phyloP scores from a whole-genome alignment of 441 rosid genomes.

The Jatropha multifida region DNA sequence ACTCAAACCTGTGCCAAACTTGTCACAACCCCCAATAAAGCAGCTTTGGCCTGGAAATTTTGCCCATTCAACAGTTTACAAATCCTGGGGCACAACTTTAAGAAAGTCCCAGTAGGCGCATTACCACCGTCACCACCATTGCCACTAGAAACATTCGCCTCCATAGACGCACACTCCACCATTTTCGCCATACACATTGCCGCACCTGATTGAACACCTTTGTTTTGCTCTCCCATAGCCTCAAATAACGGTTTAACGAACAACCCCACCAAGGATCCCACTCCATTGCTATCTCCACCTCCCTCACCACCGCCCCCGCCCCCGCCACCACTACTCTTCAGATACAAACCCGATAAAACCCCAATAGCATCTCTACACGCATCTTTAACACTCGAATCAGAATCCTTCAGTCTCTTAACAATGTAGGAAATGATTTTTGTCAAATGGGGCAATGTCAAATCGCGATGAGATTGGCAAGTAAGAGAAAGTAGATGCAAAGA shows the following conservation, averaged over 20 bases:
- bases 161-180: constrained; percentile 62
- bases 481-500: constrained; percentile 68
- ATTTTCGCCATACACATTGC: constrained; percentile 87
- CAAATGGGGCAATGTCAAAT: constrained; percentile 66
- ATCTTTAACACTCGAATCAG: constrained; percentile 89
- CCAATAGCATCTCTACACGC: constrained; percentile 89
- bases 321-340: constrained; percentile 38
- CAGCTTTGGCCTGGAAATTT: constrained; percentile 76
- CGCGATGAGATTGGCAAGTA: constrained; percentile 57
- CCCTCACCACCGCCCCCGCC: constrained; percentile 30
- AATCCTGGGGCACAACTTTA: constrained; percentile 84
- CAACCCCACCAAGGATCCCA: constrained; percentile 54
- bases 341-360: constrained; percentile 59
- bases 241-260: constrained; percentile 88
- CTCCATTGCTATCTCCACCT: constrained; percentile 40
- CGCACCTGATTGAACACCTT: constrained; percentile 90
- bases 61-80: constrained; percentile 83
- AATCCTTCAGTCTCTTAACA: constrained; percentile 70
- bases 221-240: constrained; percentile 97
- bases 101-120: constrained; percentile 60
- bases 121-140: constrained; percentile 17
- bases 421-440: constrained; percentile 68
- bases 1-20: constrained; percentile 80
- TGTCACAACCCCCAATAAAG: constrained; percentile 75
- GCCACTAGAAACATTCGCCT: not conserved